These are phyloP conservation scores for Starmerella etchellsii DNA, from an alignment of 805 yeast species.

Conservation along the genomic window DNA sequence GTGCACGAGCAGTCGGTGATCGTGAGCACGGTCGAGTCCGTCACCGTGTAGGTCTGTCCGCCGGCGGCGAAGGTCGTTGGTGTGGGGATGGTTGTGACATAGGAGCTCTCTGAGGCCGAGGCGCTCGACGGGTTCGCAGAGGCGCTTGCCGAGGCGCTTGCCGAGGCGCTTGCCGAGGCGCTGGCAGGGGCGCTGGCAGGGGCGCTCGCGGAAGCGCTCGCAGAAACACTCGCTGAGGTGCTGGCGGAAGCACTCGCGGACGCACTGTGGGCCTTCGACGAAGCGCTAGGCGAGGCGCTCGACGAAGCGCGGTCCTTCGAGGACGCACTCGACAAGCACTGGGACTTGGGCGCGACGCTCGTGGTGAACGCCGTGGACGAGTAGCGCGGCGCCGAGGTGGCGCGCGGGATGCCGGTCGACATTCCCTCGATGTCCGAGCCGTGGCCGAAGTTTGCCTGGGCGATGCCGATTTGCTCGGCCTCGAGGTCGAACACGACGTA, in stretches of 20 bases:
- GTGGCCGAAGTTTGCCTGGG: constrained; percentile 31
- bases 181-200: too few relatives aligned
- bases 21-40: constrained; percentile 10
- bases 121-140: background rate
- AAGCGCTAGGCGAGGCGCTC: too few relatives aligned
- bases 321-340: too few relatives aligned
- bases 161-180: too few relatives aligned
- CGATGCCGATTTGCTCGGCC: constrained; percentile 42
- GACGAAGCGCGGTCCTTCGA: too few relatives aligned
- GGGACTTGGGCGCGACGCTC: too few relatives aligned
- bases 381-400: constrained; percentile 12
- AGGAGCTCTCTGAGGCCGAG: background rate
- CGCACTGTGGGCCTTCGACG: too few relatives aligned
- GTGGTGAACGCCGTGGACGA: constrained; percentile 2
- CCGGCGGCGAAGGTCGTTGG: constrained; percentile 7
- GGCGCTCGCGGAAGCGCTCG: too few relatives aligned
- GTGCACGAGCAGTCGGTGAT: constrained; percentile 19
- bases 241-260: too few relatives aligned
- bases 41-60: constrained; percentile 8
- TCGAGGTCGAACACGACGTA: constrained; percentile 60
- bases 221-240: too few relatives aligned
- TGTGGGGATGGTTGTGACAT: too few relatives aligned
- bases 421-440: constrained; percentile 20
- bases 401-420: constrained; percentile 10
- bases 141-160: too few relatives aligned